Evolutionary conservation across 2,329 filamentous ascomycete species (phyloP).

Genomic region (Colletotrichum somersetense): DNA sequence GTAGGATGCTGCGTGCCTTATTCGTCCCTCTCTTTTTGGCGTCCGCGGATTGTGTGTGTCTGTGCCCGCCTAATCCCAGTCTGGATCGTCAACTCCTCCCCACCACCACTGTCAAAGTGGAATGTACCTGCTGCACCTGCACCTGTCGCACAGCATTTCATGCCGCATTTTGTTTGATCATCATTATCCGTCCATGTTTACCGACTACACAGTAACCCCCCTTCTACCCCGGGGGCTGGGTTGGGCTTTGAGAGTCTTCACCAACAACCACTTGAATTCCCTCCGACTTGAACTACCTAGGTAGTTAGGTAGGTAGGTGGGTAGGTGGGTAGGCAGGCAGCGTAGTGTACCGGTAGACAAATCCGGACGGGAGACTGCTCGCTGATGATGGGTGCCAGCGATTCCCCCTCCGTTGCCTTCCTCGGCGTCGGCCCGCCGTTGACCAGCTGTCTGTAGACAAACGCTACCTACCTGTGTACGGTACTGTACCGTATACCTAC

Average conservation of each 20-base stretch:
- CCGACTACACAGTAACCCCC: neutral
- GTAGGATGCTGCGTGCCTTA: neutral
- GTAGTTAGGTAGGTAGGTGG: too few relatives aligned
- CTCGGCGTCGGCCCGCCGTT: constrained; percentile 6
- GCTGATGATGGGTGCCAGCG: constrained; percentile 16
- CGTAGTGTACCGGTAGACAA: neutral
- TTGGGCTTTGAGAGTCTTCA: neutral
- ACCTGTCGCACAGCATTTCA: constrained; percentile 12
- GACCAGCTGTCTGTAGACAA: constrained; percentile 15
- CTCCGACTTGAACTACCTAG: neutral
- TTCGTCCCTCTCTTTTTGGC: neutral
- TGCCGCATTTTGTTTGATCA: neutral
- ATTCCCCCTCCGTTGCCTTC: neutral
- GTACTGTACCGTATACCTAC: too few relatives aligned
- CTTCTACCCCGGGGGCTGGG: neutral
- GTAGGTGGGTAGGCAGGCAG: too few relatives aligned
- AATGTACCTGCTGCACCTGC: constrained; percentile 7
- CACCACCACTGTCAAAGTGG: neutral
- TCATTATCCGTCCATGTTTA: too few relatives aligned
- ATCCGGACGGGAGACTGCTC: constrained; percentile 22
- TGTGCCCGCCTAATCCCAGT: neutral
- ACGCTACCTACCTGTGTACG: neutral
- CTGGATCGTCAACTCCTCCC: neutral
- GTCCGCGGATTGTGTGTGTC: neutral
- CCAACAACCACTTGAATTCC: neutral